Base-by-base conservation (phyloP, 2,329 filamentous ascomycete genomes). In the Lasiodiplodia gonubiensis region DNA sequence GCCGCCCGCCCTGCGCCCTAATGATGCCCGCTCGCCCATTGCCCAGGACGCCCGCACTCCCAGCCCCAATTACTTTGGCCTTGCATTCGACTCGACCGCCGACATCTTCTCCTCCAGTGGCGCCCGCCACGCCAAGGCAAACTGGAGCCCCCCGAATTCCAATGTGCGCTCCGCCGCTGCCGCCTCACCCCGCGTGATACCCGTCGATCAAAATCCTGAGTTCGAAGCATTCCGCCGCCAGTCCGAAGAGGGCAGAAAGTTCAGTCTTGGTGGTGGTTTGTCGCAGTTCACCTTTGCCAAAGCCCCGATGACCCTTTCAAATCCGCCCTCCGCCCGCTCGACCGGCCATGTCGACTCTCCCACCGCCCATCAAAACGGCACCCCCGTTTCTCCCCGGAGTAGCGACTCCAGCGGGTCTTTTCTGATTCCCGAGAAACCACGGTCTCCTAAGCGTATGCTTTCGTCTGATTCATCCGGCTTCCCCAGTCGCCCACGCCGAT, bases 11-110 rank as follows among this genome's bases (percentile, higher is more conserved):
- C 72, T 74, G 42, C 55, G 53, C 18, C 72, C 74, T 67, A 76
- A 76, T 48, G 70, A 77, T n/a, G 69, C 73, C 48, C 77, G 75
- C 67, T 74, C 76, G 5, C 76, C 77, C 14, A 71, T 74, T 30
- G 68, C 69, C 48, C 76, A 77, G 55, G 71, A 74, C n/a, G 72
- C 74, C 4, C 72, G 73, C 52, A 78, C 75, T 4, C 77, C 85
- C 27, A 94, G 92, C 76, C 92, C 93, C 14, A 96, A 94, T 77
- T 97, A 97, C 79, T 97, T 97, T 77, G 92, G 91, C 67, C 87
- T 96, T 68, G 83, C 89, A 35, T 81, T 92, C 70, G 89, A 93
- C 68, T 77, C 87, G 23, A 79, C 81, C 54, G 83, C 80, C 66
- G 88, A 92, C 69, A 83, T 86, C 27, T 85, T 89, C 69, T 89